Conservation (phyloP, 2,329 filamentous ascomycete genomes). For the Diaporthe sp. region DNA sequence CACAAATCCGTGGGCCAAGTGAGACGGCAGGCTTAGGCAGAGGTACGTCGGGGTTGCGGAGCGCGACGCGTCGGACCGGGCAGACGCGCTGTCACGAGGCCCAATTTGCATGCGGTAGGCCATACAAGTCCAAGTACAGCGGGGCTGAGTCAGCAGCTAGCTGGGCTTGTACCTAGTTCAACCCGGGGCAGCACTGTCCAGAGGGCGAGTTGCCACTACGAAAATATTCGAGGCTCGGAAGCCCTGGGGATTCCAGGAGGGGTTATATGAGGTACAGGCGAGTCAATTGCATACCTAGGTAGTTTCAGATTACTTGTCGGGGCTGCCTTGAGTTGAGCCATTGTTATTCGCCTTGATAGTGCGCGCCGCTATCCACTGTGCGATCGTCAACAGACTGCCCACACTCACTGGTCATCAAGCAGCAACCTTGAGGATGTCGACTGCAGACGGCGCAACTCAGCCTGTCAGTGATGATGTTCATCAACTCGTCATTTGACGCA, state of each 20-base stretch:
- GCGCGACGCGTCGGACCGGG: constrained; percentile 36
- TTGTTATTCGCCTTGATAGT: not conserved
- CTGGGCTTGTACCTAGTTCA: not conserved
- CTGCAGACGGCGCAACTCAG: not conserved
- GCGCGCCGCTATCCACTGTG: no score
- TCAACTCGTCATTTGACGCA: not conserved
- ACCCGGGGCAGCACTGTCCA: not conserved
- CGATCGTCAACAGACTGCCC: not conserved
- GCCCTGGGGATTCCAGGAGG: no score
- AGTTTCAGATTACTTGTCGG: not conserved
- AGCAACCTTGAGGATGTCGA: not conserved
- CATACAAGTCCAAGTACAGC: no score
- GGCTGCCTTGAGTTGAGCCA: no score
- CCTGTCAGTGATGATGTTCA: not conserved
- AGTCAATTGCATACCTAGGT: not conserved
- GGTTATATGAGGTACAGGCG: not conserved
- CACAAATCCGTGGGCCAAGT: not conserved
- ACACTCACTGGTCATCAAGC: not conserved
- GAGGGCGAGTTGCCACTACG: not conserved
- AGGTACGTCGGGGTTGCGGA: not conserved
- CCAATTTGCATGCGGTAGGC: not conserved
- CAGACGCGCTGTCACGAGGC: constrained; percentile 33
- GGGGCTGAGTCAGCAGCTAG: constrained; percentile 15
- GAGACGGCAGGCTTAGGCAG: not conserved
- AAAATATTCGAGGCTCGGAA: not conserved